Base-by-base conservation (phyloP, 371 early-diverging fungal genomes). In the Coemansia sp. region DNA sequence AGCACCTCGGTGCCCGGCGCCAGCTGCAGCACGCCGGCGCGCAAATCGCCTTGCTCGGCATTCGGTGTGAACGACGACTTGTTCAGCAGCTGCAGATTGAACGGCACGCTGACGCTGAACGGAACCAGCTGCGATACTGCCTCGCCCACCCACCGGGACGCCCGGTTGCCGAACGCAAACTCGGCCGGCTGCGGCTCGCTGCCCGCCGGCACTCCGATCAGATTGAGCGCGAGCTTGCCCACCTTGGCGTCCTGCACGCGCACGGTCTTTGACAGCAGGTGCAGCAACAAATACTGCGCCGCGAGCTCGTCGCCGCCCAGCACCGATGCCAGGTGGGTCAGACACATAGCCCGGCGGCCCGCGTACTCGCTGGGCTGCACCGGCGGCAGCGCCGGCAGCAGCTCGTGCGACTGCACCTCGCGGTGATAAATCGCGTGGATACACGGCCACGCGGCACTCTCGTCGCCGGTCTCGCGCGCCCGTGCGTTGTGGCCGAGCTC, bases 11-110 rank as follows among this genome's bases (percentile, higher is more conserved):
- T 84, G 8, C 70, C 67, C 3, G 63, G 47, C 3, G 81, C 65
- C 42, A 84, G 63, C 66, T 85, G 85, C 54, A 85, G 57, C 14
- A 61, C 74, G 2, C 86, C 86, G 0, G 84, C 62, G 4, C 53
- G 48, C 26, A 85, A 69, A 16, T 71, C 69, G 39, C 69, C 79
- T 20, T 60, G 55, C 54, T 80, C 79, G 7, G 80, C 80, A 41
- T 53, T 77, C 12, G 79, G 79, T 45, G 57, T 7, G 36, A 75
- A 79, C 6, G 69, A n/a, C 33, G 63, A 38, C 39, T 59, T 53
- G 57, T 79, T 79, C 20, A 79, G 70, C 9, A 70, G 63, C 55
- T 51, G 49, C 41, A 79, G 61, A 16, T 70, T 67, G 41, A 79
- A 68, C 36, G 79, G 79, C 7, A 79, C 36, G 41, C 68, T 59